These are phyloP conservation scores for Pythium insidiosum DNA, from an alignment of 352 stramenopile genomes.

Conservation along the genomic window DNA sequence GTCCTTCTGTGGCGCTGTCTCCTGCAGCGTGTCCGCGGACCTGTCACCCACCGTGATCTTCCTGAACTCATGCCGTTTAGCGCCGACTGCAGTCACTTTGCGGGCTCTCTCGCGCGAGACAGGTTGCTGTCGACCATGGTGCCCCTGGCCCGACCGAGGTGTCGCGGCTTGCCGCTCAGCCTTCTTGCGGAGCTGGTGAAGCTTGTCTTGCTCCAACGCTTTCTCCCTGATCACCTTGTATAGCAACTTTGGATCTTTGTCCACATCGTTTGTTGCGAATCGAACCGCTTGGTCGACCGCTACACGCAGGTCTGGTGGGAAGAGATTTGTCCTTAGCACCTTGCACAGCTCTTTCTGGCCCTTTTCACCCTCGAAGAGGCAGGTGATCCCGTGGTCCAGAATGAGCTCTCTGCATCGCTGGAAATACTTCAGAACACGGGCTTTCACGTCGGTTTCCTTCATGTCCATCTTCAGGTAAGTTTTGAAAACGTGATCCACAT, in stretches of 20 bases:
- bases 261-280: slow-evolving; percentile 2
- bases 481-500: slow-evolving; percentile 11
- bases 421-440: slow-evolving; percentile 16
- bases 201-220: slow-evolving; percentile 14
- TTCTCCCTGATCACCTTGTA: slow-evolving; percentile 13
- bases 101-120: too few relatives aligned
- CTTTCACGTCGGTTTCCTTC: slow-evolving; percentile 15
- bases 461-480: slow-evolving; percentile 11
- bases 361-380: slow-evolving; percentile 8
- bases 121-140: too few relatives aligned
- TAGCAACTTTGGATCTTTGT: slow-evolving; percentile 1
- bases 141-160: too few relatives aligned
- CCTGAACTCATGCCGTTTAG: too few relatives aligned
- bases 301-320: slow-evolving; percentile 2
- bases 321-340: slow-evolving; percentile 3
- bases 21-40: too few relatives aligned
- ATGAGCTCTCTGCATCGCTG: slow-evolving; percentile 12
- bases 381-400: slow-evolving; percentile 4
- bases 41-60: too few relatives aligned
- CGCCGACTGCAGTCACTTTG: too few relatives aligned
- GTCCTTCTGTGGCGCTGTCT: too few relatives aligned
- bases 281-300: slow-evolving; percentile 5
- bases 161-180: too few relatives aligned
- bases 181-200: slow-evolving; percentile 1
- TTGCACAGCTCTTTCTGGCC: slow-evolving; percentile 9